Evolutionary conservation across 805 yeast species (phyloP).

Genomic region (Brettanomyces anomalus): DNA sequence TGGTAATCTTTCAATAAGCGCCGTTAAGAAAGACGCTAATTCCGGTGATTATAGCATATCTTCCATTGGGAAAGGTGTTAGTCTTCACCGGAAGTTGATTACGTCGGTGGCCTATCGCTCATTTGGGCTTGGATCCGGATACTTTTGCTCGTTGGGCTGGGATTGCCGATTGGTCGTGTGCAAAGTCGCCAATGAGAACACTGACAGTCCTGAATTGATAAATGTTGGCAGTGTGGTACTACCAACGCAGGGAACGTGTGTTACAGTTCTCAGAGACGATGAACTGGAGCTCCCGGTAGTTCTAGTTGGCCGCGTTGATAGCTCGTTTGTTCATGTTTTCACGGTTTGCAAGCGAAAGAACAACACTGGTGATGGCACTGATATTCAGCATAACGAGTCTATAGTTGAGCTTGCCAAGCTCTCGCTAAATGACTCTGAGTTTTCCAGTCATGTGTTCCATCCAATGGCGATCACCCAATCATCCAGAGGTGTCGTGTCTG

Average conservation of each 20-base stretch:
- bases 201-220: conserved; percentile 7
- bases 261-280: conserved; percentile 25
- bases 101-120: conserved; percentile 14
- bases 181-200: conserved; percentile 13
- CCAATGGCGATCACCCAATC: conserved; percentile 37
- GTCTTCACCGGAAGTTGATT: conserved; percentile 24
- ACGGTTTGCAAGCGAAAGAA: conserved; percentile 7
- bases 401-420: conserved; percentile 34
- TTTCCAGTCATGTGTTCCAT: conserved; percentile 53
- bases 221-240: conserved; percentile 27
- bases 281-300: conserved; percentile 27
- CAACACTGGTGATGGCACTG: not conserved
- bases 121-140: conserved; percentile 15
- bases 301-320: conserved; percentile 51
- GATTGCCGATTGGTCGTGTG: conserved; percentile 38
- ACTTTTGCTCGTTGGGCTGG: conserved; percentile 51
- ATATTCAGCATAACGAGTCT: conserved; percentile 3
- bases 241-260: conserved; percentile 42
- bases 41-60: too few species aligned
- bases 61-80: conserved; percentile 3
- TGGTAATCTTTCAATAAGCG: conserved; percentile 16
- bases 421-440: conserved; percentile 68
- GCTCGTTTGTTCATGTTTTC: conserved; percentile 46
- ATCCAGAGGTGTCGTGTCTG: conserved; percentile 29
- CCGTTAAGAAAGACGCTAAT: conserved; percentile 2